Conservation (phyloP, 352 stramenopile species). For the Pythium plurisporium region DNA sequence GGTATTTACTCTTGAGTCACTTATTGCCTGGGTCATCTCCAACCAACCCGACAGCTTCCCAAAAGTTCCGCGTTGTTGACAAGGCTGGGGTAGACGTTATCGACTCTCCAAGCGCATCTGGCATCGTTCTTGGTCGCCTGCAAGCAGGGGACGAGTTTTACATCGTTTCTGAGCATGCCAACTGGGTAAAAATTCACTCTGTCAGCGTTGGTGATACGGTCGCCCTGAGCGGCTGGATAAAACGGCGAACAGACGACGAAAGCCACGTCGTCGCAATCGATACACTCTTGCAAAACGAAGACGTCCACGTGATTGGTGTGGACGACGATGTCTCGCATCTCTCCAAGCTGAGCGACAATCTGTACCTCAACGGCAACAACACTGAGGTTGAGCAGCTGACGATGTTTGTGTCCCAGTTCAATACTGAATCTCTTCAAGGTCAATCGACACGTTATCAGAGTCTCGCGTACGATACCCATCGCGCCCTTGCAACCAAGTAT, state of each 20-base stretch:
- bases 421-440: constrained; percentile 54
- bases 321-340: constrained; percentile 41
- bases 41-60: not conserved
- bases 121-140: not conserved
- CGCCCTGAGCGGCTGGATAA: constrained; percentile 56
- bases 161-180: not conserved
- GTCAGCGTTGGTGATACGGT: not conserved
- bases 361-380: constrained; percentile 64
- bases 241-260: constrained; percentile 33
- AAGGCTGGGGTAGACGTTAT: not conserved
- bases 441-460: constrained; percentile 56
- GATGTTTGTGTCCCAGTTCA: constrained; percentile 64
- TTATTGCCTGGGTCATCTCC: not conserved
- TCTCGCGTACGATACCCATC: constrained; percentile 57
- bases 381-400: constrained; percentile 44
- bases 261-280: constrained; percentile 25
- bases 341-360: constrained; percentile 19
- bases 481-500: constrained; percentile 51
- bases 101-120: not conserved
- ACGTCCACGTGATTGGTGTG: constrained; percentile 56
- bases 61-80: constrained; percentile 8
- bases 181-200: constrained; percentile 1
- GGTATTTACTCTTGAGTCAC: not conserved
- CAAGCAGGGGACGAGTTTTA: not conserved
- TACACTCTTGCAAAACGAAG: constrained; percentile 32